These are phyloP conservation scores for Begonia loranthoides DNA, from an alignment of 306 rosid genomes.

Conservation along the genomic window DNA sequence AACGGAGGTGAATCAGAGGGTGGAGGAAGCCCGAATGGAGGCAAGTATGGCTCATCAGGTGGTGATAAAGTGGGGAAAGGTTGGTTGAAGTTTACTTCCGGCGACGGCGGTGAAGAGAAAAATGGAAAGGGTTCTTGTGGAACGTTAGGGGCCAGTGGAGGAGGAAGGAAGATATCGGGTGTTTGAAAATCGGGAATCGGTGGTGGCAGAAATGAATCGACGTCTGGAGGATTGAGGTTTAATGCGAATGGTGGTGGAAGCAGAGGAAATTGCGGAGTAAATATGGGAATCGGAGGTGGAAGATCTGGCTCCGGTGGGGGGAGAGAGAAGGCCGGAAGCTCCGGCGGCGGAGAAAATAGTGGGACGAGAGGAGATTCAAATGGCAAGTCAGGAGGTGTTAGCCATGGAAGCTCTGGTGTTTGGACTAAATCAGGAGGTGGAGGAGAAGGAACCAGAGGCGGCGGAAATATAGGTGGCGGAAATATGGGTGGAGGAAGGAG, in stretches of 20 bases:
- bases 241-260: slow-evolving; percentile 11
- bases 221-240: not conserved
- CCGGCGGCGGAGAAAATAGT: slow-evolving; percentile 9
- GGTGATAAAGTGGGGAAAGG: slow-evolving; percentile 21
- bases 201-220: slow-evolving; percentile 15
- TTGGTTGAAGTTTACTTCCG: slow-evolving; percentile 14
- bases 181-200: slow-evolving; percentile 16
- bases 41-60: slow-evolving; percentile 10
- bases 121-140: slow-evolving; percentile 32
- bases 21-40: slow-evolving; percentile 12
- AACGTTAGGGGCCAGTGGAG: slow-evolving; percentile 29
- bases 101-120: slow-evolving; percentile 21
- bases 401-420: slow-evolving; percentile 33
- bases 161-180: slow-evolving; percentile 25
- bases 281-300: slow-evolving; percentile 37
- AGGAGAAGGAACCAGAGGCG: slow-evolving; percentile 33
- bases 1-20: slow-evolving; percentile 3
- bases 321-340: slow-evolving; percentile 15
- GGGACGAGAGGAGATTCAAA: slow-evolving; percentile 11
- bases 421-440: slow-evolving; percentile 17
- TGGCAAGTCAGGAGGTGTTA: slow-evolving; percentile 28
- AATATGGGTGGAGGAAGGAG: slow-evolving; percentile 20
- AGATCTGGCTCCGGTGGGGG: slow-evolving; percentile 26
- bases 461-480: slow-evolving; percentile 22
- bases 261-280: slow-evolving; percentile 29